These are phyloP conservation scores for Neopestalotiopsis sp. DNA, from an alignment of 2,329 filamentous ascomycete genomes.

Conservation along the genomic window DNA sequence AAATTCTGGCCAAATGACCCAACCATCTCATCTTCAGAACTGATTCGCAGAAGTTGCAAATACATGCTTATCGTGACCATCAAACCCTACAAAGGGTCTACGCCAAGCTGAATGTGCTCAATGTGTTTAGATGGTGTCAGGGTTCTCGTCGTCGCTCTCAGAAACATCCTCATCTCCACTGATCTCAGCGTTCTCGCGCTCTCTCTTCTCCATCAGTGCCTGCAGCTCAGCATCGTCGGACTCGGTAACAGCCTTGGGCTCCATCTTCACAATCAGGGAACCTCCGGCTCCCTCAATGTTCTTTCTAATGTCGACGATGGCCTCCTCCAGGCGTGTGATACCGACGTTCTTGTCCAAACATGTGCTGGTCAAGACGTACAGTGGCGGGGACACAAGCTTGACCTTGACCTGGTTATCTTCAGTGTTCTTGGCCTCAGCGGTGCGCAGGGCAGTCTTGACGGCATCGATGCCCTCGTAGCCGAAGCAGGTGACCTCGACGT, in stretches of 20 bases:
- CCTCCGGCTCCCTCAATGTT: conserved; percentile 82
- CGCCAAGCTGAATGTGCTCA: conserved; percentile 23
- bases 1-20: conserved; percentile 1
- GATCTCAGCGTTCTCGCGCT: conserved; percentile 96
- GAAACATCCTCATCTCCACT: conserved; percentile 96
- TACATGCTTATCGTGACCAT: conserved; percentile 2
- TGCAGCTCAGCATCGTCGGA: conserved; percentile 97
- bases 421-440: conserved; percentile 91
- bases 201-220: conserved; percentile 98
- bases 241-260: conserved; percentile 98
- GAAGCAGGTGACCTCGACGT: conserved; percentile 95
- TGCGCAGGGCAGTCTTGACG: conserved; percentile 89
- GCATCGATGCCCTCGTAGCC: conserved; percentile 98
- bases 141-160: conserved; percentile 89
- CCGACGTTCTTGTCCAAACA: conserved; percentile 91
- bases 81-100: too few species aligned
- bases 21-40: conserved; percentile 7
- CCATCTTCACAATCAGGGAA: conserved; percentile 91
- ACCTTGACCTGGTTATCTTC: conserved; percentile 95
- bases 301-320: conserved; percentile 83
- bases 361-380: conserved; percentile 95
- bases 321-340: conserved; percentile 83
- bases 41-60: neutral
- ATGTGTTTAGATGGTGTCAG: conserved; percentile 50
- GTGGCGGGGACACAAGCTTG: conserved; percentile 94